phyloP scores from a whole-genome alignment of 2,329 filamentous ascomycete species.

The Microcyclospora tardicrescens region DNA sequence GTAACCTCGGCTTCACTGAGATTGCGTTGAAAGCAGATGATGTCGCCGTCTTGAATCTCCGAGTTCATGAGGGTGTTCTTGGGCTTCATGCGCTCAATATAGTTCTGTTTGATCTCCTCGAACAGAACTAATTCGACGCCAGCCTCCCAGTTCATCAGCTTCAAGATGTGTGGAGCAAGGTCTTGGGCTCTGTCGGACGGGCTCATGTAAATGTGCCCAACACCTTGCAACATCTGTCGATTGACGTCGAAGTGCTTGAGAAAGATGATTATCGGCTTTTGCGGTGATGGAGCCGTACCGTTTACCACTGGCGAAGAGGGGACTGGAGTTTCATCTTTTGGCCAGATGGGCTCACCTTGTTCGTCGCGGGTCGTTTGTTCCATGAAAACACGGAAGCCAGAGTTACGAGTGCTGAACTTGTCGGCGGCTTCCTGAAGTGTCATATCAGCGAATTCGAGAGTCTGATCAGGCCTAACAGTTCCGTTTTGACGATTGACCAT shows the following conservation, averaged over 20 bases:
- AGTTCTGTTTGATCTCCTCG: constrained; percentile 95
- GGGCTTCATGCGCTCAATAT: constrained; percentile 89
- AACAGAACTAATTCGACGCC: constrained; percentile 60
- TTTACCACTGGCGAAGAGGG: constrained; percentile 29
- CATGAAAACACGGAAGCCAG: constrained; percentile 68
- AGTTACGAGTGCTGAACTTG: constrained; percentile 56
- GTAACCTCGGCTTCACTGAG: constrained; percentile 29
- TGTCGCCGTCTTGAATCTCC: constrained; percentile 93
- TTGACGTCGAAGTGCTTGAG: constrained; percentile 82
- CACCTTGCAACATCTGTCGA: constrained; percentile 59
- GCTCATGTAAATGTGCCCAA: constrained; percentile 75
- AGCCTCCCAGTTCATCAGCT: constrained; percentile 75
- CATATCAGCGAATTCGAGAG: constrained; percentile 63
- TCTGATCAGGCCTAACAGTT: constrained; percentile 80
- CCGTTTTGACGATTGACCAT: constrained; percentile 99
- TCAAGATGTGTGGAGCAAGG: constrained; percentile 60
- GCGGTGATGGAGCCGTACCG: constrained; percentile 25
- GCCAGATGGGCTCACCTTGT: constrained; percentile 62
- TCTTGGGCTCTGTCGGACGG: constrained; percentile 83
- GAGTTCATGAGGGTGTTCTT: constrained; percentile 82
- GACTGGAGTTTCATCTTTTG: constrained; percentile 46
- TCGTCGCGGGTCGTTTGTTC: constrained; percentile 60
- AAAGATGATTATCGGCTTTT: constrained; percentile 64
- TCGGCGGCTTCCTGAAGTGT: constrained; percentile 52
- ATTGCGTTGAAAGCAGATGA: constrained; percentile 79